Evolutionary conservation across 495 filamentous ascomycete species (phyloP), one percentile per base, ranked within the genome.

Genomic region (Tuber borchii): DNA sequence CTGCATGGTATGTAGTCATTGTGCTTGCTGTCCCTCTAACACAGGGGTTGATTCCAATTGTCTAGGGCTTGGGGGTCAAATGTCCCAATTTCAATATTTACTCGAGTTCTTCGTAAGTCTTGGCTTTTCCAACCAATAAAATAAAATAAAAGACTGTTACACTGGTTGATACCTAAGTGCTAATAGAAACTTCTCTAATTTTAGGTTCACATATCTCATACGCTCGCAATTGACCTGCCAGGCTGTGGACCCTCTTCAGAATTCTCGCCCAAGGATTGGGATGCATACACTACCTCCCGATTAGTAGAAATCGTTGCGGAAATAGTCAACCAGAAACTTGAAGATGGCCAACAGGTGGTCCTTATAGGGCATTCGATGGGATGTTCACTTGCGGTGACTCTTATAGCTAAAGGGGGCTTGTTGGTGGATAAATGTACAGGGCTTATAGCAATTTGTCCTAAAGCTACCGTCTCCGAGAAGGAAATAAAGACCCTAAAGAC

Each of bases 351-450:
- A 82, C 87, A 89, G 4, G 88, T 97, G 17, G 87, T 97, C 31
- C 83, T 97, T 31, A 88, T 98, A 40, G 93, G 90, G 10, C 95
- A 98, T 83, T 95, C 93, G 78, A 90, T 97, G 87, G 95, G 95
- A 17, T 92, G 91, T 77, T 93, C 92, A 3, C 84, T 97, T 19
- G 90, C 92, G 19, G 90, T 91, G 51, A 83, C 92, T 22, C 86
- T 98, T 51, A 90, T 93, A 69, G 92, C 90, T 31, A 88, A 87
- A 19, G 83, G 84, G 6, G 74, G 83, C 20, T 79, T 84, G 14
- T 78, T 93, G 43, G 87, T 88, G 78, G 84, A 90, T 26, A 87
- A 92, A 79, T 88, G 96, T 39, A 83, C 91, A 31, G 95, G 94
- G 1, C 79, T 97, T 6, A 84, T 97, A 39, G 93, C 89, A 16